These are phyloP conservation scores for Balansia obtecta DNA, from an alignment of 2,329 filamentous ascomycete species.

Conservation along the genomic window DNA sequence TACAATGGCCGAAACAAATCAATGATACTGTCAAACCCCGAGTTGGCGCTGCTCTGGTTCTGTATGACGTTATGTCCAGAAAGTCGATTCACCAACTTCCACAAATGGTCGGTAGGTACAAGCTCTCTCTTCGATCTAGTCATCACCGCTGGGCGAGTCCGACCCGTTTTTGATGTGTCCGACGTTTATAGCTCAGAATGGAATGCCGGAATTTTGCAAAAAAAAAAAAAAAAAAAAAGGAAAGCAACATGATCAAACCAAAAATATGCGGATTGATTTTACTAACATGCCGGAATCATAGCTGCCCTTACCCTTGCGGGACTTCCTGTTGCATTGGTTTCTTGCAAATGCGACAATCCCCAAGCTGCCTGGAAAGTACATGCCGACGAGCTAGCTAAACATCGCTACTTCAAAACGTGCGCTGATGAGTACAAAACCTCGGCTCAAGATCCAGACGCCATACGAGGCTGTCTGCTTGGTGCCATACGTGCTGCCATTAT, in stretches of 20 bases:
- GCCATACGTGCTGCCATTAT: slow-evolving; percentile 62
- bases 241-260: too few species aligned
- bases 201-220: neutral
- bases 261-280: neutral
- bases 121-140: slow-evolving; percentile 1
- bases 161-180: neutral
- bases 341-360: slow-evolving; percentile 79
- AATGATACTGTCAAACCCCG: slow-evolving; percentile 59
- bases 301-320: slow-evolving; percentile 61
- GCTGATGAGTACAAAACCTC: slow-evolving; percentile 66
- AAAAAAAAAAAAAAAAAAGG: too few species aligned
- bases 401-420: slow-evolving; percentile 54
- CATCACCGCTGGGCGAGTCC: neutral
- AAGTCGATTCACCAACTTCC: slow-evolving; percentile 64
- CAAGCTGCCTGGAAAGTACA: slow-evolving; percentile 60
- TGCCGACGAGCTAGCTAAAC: slow-evolving; percentile 47
- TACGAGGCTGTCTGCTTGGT: slow-evolving; percentile 62
- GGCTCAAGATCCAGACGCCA: slow-evolving; percentile 57
- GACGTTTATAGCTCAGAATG: too few species aligned
- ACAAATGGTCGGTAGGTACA: slow-evolving; percentile 55
- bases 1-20: slow-evolving; percentile 56
- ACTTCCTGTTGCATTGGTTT: slow-evolving; percentile 69
- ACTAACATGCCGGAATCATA: slow-evolving; percentile 22
- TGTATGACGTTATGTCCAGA: slow-evolving; percentile 78
- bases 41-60: slow-evolving; percentile 70